Percentiles rank a stretch among this genome's conserved stretches.
Conservation (phyloP, 1,139 yeast genomes). For the Nadsonia commutata region DNA sequence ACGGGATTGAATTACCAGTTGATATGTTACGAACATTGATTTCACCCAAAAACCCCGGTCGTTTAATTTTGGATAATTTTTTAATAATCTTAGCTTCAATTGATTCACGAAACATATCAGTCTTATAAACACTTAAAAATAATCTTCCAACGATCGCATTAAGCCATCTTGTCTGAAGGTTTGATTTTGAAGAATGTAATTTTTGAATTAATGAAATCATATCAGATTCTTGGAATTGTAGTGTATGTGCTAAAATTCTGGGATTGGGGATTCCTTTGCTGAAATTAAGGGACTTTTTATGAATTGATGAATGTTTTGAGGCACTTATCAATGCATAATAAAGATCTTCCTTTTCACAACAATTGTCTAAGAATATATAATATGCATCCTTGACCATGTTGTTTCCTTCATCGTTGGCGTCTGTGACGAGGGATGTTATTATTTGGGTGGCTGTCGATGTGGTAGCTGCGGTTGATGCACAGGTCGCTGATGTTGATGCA, state of each 20-base stretch:
- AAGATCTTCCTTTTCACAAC: conserved; percentile 82
- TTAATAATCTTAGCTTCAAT: conserved; percentile 47
- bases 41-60: conserved; percentile 78
- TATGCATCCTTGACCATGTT: too few relatives aligned
- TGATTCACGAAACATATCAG: conserved; percentile 45
- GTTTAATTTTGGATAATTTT: conserved; percentile 63
- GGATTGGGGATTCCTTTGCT: conserved; percentile 22
- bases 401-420: too few relatives aligned
- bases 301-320: conserved; percentile 29
- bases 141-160: conserved; percentile 76
- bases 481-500: too few relatives aligned
- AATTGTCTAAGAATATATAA: conserved; percentile 62
- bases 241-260: conserved; percentile 48
- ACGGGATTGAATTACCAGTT: conserved; percentile 72
- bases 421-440: too few relatives aligned
- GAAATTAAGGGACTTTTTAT: neutral
- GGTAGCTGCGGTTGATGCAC: too few relatives aligned
- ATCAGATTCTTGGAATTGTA: conserved; percentile 57
- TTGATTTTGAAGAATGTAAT: conserved; percentile 69
- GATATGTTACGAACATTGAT: conserved; percentile 58
- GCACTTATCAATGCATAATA: conserved; percentile 73
- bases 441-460: too few relatives aligned
- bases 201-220: conserved; percentile 62
- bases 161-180: conserved; percentile 74
- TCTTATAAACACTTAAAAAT: conserved; percentile 60